These are phyloP conservation scores for Musa balbisiana DNA, from an alignment of 202 grass and related monocot genomes.

Conservation along the genomic window DNA sequence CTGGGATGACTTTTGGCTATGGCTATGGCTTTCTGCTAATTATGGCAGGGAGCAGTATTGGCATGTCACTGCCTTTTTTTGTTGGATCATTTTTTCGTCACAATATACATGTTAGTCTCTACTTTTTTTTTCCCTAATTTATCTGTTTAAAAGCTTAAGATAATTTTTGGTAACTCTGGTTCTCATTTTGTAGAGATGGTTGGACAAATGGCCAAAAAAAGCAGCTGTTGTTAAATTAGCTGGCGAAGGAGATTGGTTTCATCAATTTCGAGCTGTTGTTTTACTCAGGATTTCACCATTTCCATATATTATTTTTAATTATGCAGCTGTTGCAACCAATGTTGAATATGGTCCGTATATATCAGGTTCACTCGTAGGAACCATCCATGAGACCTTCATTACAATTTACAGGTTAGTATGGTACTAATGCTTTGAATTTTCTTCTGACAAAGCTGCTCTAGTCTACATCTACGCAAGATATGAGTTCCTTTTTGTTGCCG, in stretches of 20 bases:
- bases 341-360: slow-evolving; percentile 66
- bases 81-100: slow-evolving; percentile 56
- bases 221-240: slow-evolving; percentile 57
- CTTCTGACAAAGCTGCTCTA: no score
- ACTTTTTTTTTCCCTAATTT: neutral
- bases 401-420: slow-evolving; percentile 78
- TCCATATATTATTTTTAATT: slow-evolving; percentile 68
- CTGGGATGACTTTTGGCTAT: slow-evolving; percentile 85
- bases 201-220: slow-evolving; percentile 79
- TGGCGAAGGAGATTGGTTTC: slow-evolving; percentile 65
- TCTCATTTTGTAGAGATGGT: slow-evolving; percentile 43
- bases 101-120: slow-evolving; percentile 44
- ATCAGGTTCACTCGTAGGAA: slow-evolving; percentile 64
- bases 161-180: slow-evolving; percentile 13
- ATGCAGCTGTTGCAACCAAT: slow-evolving; percentile 49
- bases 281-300: slow-evolving; percentile 77
- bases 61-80: slow-evolving; percentile 75
- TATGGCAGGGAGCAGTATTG: slow-evolving; percentile 51
- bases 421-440: neutral
- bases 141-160: neutral
- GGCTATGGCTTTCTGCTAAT: slow-evolving; percentile 78
- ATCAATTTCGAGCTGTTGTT: slow-evolving; percentile 58
- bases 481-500: no score
- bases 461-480: neutral
- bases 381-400: slow-evolving; percentile 65